phyloP scores from a whole-genome alignment of 73 alveolate species.

The Tetrahymena borealis region DNA sequence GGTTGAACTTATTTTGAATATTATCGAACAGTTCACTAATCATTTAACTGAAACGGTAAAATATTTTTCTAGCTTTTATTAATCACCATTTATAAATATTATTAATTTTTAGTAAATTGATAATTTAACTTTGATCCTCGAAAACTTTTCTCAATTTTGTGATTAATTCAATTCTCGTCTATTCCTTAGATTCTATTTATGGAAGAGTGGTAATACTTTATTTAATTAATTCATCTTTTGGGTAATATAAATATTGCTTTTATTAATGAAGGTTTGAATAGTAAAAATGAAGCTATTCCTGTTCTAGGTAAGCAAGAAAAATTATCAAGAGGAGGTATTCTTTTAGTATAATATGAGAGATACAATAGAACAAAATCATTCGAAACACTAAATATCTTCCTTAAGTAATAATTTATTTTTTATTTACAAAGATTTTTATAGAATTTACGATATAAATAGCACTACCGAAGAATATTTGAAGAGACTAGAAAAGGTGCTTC shows the following conservation, averaged over 20 bases:
- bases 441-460: not conserved
- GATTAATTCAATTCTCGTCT: not conserved
- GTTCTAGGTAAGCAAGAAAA: not conserved
- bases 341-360: not conserved
- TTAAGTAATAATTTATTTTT: not conserved
- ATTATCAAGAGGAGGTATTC: not conserved
- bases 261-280: not conserved
- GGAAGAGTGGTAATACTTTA: not conserved
- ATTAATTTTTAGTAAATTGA: not conserved
- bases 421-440: not conserved
- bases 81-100: not conserved
- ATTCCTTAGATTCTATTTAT: not conserved
- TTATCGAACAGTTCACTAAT: not conserved
- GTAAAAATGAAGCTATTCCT: not conserved
- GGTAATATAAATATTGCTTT: not conserved
- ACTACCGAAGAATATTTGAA: not conserved
- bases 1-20: not conserved
- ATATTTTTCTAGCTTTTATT: not conserved
- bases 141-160: not conserved
- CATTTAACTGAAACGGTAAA: not conserved
- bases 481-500: not conserved
- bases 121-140: not conserved
- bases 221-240: not conserved
- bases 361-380: not conserved
- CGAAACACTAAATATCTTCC: not conserved